Conservation (phyloP, 2,329 filamentous ascomycete genomes). For the Epichloe elymi region DNA sequence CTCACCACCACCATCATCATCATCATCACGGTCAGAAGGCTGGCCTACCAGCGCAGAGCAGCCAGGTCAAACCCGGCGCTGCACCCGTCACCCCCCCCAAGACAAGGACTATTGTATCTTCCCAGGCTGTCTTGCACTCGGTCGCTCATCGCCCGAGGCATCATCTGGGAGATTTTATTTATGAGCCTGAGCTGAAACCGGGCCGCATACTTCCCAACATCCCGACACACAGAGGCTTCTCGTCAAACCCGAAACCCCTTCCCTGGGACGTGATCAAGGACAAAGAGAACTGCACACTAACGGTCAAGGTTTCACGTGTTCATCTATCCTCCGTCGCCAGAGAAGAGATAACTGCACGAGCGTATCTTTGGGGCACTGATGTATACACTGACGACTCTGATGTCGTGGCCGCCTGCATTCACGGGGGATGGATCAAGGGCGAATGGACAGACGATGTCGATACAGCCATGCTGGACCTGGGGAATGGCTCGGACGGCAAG, state of each 20-base stretch:
- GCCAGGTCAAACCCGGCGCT: slow-evolving; percentile 14
- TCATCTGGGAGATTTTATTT: slow-evolving; percentile 76
- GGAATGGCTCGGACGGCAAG: slow-evolving; percentile 20
- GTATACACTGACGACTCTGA: slow-evolving; percentile 96
- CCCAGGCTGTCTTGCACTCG: slow-evolving; percentile 57
- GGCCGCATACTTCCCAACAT: slow-evolving; percentile 30
- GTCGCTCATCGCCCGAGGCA: slow-evolving; percentile 58
- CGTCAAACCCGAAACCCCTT: slow-evolving; percentile 54
- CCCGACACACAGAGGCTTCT: slow-evolving; percentile 28
- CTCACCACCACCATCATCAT: slow-evolving; percentile 32
- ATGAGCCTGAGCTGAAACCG: slow-evolving; percentile 53
- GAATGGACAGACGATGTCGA: slow-evolving; percentile 76
- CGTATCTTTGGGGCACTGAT: slow-evolving; percentile 83
- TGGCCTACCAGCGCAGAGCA: slow-evolving; percentile 12
- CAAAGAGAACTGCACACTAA: slow-evolving; percentile 82
- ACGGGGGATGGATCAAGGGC: slow-evolving; percentile 88
- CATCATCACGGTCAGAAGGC: slow-evolving; percentile 29
- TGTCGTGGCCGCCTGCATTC: slow-evolving; percentile 81
- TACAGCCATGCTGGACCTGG: slow-evolving; percentile 48
- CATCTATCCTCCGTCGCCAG: slow-evolving; percentile 58
- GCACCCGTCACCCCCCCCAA: slow-evolving; percentile 36
- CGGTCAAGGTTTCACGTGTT: slow-evolving; percentile 70
- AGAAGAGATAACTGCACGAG: slow-evolving; percentile 70
- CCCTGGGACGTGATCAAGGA: slow-evolving; percentile 59
- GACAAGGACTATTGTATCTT: slow-evolving; percentile 52